phyloP scores from a whole-genome alignment of 1,284 basidiomycete genomes.

The Rhodotorula sp. region DNA sequence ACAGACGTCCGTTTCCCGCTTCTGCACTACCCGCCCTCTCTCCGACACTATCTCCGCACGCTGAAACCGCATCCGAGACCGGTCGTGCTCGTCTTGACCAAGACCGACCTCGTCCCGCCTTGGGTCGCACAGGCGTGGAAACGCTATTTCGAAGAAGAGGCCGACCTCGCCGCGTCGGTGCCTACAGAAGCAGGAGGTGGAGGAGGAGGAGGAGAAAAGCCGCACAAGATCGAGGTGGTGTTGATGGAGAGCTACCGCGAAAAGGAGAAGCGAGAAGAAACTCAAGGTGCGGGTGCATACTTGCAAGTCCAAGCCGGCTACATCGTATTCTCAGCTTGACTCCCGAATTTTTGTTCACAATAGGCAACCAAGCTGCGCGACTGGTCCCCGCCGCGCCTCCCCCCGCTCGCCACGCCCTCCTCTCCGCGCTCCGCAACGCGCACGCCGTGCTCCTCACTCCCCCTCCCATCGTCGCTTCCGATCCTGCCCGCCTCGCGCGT shows the following conservation, averaged over 20 bases:
- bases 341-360: background rate
- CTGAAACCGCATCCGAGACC: constrained; percentile 54
- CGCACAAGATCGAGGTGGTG: constrained; percentile 55
- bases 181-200: background rate
- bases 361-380: constrained; percentile 43
- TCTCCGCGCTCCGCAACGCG: constrained; percentile 65
- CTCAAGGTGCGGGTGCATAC: constrained; percentile 41
- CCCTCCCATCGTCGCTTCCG: constrained; percentile 60
- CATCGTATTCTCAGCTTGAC: no score
- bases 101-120: constrained; percentile 70
- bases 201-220: background rate
- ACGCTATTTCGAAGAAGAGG: constrained; percentile 57
- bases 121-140: constrained; percentile 65
- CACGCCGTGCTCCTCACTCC: constrained; percentile 70
- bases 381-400: constrained; percentile 62
- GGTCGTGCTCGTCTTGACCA: constrained; percentile 77
- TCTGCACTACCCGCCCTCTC: constrained; percentile 58
- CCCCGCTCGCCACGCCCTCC: constrained; percentile 57
- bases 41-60: constrained; percentile 54
- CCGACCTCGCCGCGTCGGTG: constrained; percentile 5
- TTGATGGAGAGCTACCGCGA: constrained; percentile 70
- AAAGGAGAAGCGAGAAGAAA: constrained; percentile 50
- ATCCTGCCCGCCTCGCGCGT: constrained; percentile 58
- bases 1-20: constrained; percentile 76
- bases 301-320: no score